phyloP scores from a whole-genome alignment of 2,329 filamentous ascomycete genomes.

The Monilinia vaccinii-corymbosi region DNA sequence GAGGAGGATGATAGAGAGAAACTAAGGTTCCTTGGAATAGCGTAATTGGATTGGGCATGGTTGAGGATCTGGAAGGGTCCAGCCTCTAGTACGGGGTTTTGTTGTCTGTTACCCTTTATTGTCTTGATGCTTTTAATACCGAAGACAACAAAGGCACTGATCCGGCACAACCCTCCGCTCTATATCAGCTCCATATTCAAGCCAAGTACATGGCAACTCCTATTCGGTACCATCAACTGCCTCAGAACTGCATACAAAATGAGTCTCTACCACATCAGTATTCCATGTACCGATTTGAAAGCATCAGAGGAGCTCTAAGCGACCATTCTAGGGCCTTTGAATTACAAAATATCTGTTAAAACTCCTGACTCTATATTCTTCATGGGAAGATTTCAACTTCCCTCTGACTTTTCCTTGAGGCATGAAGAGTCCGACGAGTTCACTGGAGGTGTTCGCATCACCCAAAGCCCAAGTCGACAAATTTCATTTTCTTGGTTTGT shows the following conservation, averaged over 20 bases:
- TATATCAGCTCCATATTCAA: neutral
- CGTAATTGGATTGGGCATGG: neutral
- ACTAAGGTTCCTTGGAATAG: constrained; percentile 10
- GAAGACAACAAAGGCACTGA: neutral
- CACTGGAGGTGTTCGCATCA: neutral
- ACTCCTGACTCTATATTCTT: neutral
- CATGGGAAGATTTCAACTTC: neutral
- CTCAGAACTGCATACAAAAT: neutral
- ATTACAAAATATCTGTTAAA: neutral
- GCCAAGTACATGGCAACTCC: neutral
- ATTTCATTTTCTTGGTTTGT: neutral
- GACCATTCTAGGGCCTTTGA: neutral
- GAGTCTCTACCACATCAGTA: neutral
- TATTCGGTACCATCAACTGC: neutral
- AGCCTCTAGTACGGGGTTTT: neutral
- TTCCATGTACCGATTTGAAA: neutral
- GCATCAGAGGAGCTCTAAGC: neutral
- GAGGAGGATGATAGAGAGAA: constrained; percentile 18
- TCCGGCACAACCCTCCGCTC: neutral
- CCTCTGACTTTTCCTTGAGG: neutral
- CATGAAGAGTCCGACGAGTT: neutral
- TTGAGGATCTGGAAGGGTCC: too few species aligned
- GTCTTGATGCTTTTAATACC: neutral
- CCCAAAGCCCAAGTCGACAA: neutral
- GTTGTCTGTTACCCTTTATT: neutral